Conservation (phyloP, 257 asterid genomes). For the Lycium barbarum region DNA sequence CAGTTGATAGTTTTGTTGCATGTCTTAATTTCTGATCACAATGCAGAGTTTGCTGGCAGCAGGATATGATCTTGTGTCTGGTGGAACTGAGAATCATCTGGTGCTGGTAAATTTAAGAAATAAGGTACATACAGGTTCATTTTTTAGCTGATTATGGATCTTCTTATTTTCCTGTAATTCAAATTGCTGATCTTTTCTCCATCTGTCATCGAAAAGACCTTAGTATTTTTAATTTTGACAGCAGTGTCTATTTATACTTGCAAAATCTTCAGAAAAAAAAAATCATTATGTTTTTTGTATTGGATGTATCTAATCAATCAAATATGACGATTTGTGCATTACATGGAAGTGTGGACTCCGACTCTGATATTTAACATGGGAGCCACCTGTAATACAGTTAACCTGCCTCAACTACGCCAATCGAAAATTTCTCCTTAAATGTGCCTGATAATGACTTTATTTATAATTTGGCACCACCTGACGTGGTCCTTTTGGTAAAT, state of each 20-base stretch:
- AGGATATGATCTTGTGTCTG: constrained; percentile 91
- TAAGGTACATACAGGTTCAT: constrained; percentile 53
- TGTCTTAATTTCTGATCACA: constrained; percentile 18
- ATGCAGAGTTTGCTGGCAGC: constrained; percentile 70
- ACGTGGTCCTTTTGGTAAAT: background rate
- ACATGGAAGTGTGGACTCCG: background rate
- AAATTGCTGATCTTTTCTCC: background rate
- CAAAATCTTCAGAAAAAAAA: background rate
- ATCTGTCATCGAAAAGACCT: background rate
- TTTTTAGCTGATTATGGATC: background rate
- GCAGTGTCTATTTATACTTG: background rate
- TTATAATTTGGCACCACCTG: background rate
- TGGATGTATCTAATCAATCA: background rate
- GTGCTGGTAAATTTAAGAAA: constrained; percentile 83
- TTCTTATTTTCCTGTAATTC: constrained; percentile 12
- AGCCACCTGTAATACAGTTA: background rate
- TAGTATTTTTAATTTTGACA: background rate
- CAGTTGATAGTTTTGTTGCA: constrained; percentile 13
- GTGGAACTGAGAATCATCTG: constrained; percentile 98
- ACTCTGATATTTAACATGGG: background rate
- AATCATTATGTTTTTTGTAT: background rate
- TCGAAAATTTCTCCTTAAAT: background rate
- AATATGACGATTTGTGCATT: background rate
- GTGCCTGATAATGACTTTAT: background rate
- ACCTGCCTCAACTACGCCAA: background rate